These are phyloP conservation scores for Solanum chmielewskii DNA, from an alignment of 257 asterid species.

Conservation along the genomic window DNA sequence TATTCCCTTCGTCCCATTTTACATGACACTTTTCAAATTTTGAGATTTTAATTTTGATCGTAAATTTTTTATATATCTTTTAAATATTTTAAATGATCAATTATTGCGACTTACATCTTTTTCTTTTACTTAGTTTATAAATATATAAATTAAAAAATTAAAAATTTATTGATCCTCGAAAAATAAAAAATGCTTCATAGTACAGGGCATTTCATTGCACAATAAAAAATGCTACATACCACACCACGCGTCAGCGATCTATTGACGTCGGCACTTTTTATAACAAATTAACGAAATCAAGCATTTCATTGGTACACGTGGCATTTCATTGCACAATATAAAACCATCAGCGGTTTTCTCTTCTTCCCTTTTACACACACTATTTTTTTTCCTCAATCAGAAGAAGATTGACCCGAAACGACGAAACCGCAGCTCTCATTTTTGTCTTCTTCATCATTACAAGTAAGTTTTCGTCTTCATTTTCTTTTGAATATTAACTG, in stretches of 20 bases:
- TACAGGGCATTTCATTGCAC: no score
- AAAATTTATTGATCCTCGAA: no score
- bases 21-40: no score
- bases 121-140: no score
- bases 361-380: neutral
- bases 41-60: rapidly evolving
- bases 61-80: no score
- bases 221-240: no score
- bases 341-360: neutral
- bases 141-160: no score
- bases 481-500: neutral
- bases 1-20: no score
- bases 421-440: neutral
- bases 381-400: neutral
- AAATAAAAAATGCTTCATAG: no score
- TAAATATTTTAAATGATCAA: no score
- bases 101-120: no score
- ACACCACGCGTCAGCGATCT: neutral
- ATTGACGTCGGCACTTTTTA: neutral
- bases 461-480: neutral
- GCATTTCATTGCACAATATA: neutral
- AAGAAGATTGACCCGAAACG: neutral
- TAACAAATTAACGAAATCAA: neutral
- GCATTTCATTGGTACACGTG: neutral
- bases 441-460: neutral